Base-by-base conservation (phyloP, 768 basidiomycete species). In the Mycena leptocephala region DNA sequence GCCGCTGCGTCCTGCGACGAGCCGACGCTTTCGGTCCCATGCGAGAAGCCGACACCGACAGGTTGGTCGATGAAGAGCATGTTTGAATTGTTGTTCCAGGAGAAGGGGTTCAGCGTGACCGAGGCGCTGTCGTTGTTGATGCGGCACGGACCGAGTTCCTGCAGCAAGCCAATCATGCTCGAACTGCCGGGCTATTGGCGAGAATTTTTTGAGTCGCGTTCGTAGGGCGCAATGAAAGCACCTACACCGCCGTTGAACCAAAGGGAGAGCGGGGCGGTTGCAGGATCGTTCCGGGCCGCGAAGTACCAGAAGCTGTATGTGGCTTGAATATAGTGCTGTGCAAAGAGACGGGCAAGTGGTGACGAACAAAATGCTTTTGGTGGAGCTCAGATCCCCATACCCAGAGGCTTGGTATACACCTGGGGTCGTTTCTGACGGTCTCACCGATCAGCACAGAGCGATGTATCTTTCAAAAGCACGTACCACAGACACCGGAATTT, bases 81-180 rank as follows among this genome's bases (percentile, higher is more conserved):
- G 76, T 92, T 92, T 0, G 88, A 87, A 55, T 89, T 82, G 80
- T 88, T 90, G 81, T 91, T 92, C 92, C 92, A 93, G 0, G 92
- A 90, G 78, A 83, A 88, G 1, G 90, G 89, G 78, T 93, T 93
- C 28, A 86, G 80, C 2, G 84, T 83, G 28, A 92, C 89, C 35
- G 85, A 81, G 3, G 83, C 85, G 76, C 87, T 89, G 80, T 92
- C 90, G 78, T 90, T 91, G n/a, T 85, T 89, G 70, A 93, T 90
- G 26, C 89, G 85, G 82, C 95, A 96, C 2, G 95, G 95, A 3
- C 95, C 95, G 79, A 89, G 84, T 82, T 95, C 95, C 89, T 94
- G 93, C 74, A 95, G 88, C 18, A 95, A 86, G 4, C 93, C 95
- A 1, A 93, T 85, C 84, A 90, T 90, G 48, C 89, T 89, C 4